phyloP scores from a whole-genome alignment of 1,139 yeast genomes.

The Protomyces lactucae-debilis region DNA sequence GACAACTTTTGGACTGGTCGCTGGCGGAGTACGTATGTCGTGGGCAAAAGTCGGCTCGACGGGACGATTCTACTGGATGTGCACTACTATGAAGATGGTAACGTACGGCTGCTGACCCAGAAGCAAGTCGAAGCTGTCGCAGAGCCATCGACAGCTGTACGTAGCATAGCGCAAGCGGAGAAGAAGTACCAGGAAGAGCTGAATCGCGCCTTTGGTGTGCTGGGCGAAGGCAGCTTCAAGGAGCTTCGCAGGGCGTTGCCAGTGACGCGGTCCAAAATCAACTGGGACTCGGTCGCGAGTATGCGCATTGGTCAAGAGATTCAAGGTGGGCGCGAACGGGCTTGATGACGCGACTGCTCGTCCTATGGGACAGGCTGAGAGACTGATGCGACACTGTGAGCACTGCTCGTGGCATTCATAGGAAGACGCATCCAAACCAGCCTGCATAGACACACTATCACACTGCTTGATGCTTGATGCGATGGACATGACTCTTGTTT shows the following conservation, averaged over 20 bases:
- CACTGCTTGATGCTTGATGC: too few species aligned
- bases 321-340: slow-evolving; percentile 22
- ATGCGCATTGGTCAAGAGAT: slow-evolving; percentile 86
- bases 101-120: slow-evolving; percentile 61
- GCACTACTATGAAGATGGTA: slow-evolving; percentile 95
- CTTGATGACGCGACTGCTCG: background rate
- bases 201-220: slow-evolving; percentile 54
- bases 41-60: slow-evolving; percentile 36
- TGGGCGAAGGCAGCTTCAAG: slow-evolving; percentile 79
- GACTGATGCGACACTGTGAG: too few species aligned
- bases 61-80: slow-evolving; percentile 67
- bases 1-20: slow-evolving; percentile 81
- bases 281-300: slow-evolving; percentile 92
- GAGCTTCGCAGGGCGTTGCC: slow-evolving; percentile 85
- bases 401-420: too few species aligned
- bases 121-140: slow-evolving; percentile 6
- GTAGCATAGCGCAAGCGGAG: slow-evolving; percentile 57
- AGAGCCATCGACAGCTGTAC: slow-evolving; percentile 40
- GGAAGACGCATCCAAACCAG: too few species aligned
- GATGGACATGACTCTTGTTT: too few species aligned
- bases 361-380: too few species aligned
- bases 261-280: slow-evolving; percentile 80
- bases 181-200: slow-evolving; percentile 55
- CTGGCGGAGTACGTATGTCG: slow-evolving; percentile 61
- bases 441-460: too few species aligned